Conservation (phyloP, 352 stramenopile genomes). For the Globisporangium radiosum region DNA sequence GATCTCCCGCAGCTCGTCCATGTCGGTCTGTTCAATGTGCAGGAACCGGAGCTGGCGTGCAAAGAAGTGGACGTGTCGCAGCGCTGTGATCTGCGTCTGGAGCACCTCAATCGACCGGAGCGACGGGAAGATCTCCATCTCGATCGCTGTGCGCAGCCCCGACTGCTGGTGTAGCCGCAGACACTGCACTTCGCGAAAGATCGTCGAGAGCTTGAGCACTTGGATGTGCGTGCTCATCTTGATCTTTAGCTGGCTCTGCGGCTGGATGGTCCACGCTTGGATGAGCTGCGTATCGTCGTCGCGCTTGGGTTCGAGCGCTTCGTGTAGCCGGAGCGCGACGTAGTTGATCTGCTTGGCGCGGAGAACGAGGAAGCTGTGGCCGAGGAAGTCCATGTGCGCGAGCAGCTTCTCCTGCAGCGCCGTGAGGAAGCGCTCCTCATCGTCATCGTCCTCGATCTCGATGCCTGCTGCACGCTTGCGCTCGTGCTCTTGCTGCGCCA, state of each 20-base stretch:
- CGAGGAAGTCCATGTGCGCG: constrained; percentile 39
- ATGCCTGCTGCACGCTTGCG: constrained; percentile 22
- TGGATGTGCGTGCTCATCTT: constrained; percentile 77
- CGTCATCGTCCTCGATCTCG: constrained; percentile 29
- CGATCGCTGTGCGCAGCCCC: constrained; percentile 27
- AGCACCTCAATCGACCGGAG: constrained; percentile 57
- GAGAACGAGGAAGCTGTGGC: constrained; percentile 55
- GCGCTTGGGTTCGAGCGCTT: constrained; percentile 64
- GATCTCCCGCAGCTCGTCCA: constrained; percentile 35
- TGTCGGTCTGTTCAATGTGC: constrained; percentile 59
- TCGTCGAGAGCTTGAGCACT: constrained; percentile 85
- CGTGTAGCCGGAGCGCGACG: constrained; percentile 57
- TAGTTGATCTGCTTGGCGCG: constrained; percentile 62
- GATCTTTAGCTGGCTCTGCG: constrained; percentile 42
- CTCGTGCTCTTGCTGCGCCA: constrained; percentile 7
- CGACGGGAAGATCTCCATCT: constrained; percentile 82
- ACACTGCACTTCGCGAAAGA: constrained; percentile 60
- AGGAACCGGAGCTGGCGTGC: constrained; percentile 53
- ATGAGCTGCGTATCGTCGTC: constrained; percentile 56
- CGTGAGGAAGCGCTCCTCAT: constrained; percentile 61
- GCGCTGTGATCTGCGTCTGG: constrained; percentile 27
- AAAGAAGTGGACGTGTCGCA: constrained; percentile 68
- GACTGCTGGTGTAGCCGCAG: constrained; percentile 59
- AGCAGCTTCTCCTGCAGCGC: constrained; percentile 64
- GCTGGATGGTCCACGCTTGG: constrained; percentile 75